Percentiles rank a stretch among this genome's conserved stretches.
Evolutionary conservation across 148 eudicot genomes (phyloP).

Genomic region (Rhododendron simsii): DNA sequence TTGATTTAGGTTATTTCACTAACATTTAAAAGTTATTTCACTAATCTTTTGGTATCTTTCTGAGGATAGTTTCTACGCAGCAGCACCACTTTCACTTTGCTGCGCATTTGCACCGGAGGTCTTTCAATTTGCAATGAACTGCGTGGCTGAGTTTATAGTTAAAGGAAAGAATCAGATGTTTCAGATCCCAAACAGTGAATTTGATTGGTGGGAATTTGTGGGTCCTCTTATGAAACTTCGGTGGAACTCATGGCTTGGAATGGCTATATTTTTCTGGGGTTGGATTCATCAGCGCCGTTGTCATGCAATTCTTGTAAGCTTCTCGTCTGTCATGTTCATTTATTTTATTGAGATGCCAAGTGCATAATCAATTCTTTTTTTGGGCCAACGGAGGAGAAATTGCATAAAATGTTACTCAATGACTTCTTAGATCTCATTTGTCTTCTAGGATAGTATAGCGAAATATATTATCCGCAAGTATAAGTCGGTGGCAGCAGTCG

Average conservation of each 20-base stretch:
- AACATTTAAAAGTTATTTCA: neutral
- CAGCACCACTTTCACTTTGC: conserved; percentile 85
- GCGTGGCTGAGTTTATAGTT: conserved; percentile 49
- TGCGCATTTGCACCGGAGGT: conserved; percentile 57
- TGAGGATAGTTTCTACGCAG: conserved; percentile 70
- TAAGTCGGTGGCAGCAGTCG: neutral
- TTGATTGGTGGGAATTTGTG: conserved; percentile 42
- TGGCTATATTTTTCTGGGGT: conserved; percentile 68
- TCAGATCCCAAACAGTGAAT: conserved; percentile 38
- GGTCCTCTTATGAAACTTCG: conserved; percentile 55
- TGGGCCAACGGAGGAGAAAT: neutral
- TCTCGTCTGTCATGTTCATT: neutral
- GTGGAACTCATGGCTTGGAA: conserved; percentile 83
- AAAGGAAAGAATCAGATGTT: conserved; percentile 55
- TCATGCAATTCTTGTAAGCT: conserved; percentile 85
- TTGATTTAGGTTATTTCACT: neutral
- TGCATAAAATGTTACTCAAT: neutral
- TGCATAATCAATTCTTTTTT: neutral
- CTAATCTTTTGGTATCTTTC: conserved; percentile 26
- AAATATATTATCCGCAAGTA: neutral
- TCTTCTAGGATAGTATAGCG: neutral
- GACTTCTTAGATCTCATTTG: neutral
- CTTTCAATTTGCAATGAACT: conserved; percentile 29
- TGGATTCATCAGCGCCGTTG: conserved; percentile 82
- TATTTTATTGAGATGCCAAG: neutral